These are phyloP conservation scores for Viola odorata DNA, from an alignment of 345 rosid genomes.

Conservation along the genomic window DNA sequence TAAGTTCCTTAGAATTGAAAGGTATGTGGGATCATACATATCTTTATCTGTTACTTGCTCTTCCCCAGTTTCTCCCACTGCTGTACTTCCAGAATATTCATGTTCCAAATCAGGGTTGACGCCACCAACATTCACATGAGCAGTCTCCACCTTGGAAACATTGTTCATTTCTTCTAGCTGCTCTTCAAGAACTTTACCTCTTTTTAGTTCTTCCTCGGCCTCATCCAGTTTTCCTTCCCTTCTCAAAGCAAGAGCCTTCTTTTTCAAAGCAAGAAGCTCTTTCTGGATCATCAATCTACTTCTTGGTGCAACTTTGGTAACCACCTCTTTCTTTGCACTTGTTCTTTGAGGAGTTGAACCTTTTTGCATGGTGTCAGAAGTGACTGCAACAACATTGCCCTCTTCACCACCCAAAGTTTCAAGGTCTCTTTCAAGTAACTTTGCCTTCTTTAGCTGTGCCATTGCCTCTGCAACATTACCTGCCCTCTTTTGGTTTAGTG, in stretches of 20 bases:
- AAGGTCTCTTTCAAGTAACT: slow-evolving; percentile 55
- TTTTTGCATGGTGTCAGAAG: slow-evolving; percentile 4
- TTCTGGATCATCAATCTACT: slow-evolving; percentile 56
- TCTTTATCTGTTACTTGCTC: slow-evolving; percentile 67
- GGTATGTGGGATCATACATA: slow-evolving; percentile 57
- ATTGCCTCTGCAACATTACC: slow-evolving; percentile 61
- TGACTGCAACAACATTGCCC: neutral
- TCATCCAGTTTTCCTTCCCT: slow-evolving; percentile 69
- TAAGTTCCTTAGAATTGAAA: slow-evolving; percentile 45
- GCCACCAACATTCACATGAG: slow-evolving; percentile 6
- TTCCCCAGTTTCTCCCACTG: slow-evolving; percentile 34
- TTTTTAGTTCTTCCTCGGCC: slow-evolving; percentile 66
- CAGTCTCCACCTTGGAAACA: slow-evolving; percentile 31
- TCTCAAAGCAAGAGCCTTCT: slow-evolving; percentile 67
- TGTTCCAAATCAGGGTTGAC: slow-evolving; percentile 17
- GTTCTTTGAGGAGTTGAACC: slow-evolving; percentile 17
- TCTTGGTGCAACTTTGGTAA: slow-evolving; percentile 29
- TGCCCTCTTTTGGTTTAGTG: slow-evolving; percentile 52
- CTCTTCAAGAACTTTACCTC: slow-evolving; percentile 53
- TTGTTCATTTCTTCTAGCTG: slow-evolving; percentile 66
- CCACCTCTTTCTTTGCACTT: slow-evolving; percentile 22
- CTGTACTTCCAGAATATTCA: slow-evolving; percentile 24
- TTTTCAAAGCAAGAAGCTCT: slow-evolving; percentile 66
- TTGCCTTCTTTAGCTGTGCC: slow-evolving; percentile 69
- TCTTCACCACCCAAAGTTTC: slow-evolving; percentile 30